Conservation (phyloP, 208 protist species). For the Angomonas ambiguus region DNA sequence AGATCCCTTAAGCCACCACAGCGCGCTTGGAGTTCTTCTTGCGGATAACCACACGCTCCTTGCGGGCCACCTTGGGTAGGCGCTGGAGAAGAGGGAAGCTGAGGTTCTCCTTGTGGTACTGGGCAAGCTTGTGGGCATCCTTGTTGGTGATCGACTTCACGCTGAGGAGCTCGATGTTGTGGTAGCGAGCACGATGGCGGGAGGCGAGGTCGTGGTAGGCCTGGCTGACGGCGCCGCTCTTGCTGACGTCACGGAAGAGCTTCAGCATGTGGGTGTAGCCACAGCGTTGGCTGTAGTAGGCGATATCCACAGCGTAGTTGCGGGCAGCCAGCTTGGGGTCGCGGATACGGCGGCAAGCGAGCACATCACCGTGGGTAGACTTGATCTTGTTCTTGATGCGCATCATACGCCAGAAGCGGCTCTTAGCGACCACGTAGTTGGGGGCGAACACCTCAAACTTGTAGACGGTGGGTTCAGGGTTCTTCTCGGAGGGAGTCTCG, state of each 20-base stretch:
- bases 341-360: conserved; percentile 91
- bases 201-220: conserved; percentile 97
- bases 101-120: conserved; percentile 91
- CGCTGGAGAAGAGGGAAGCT: conserved; percentile 96
- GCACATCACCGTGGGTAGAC: conserved; percentile 96
- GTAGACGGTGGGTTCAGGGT: conserved; percentile 95
- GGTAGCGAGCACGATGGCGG: conserved; percentile 93
- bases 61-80: conserved; percentile 67
- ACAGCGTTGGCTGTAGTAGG: conserved; percentile 97
- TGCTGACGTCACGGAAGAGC: conserved; percentile 97
- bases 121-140: conserved; percentile 74
- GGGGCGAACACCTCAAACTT: conserved; percentile 98
- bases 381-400: conserved; percentile 98
- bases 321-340: conserved; percentile 96
- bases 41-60: conserved; percentile 78
- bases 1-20: conserved; percentile 57
- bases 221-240: conserved; percentile 94
- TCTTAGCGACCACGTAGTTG: conserved; percentile 98
- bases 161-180: conserved; percentile 96
- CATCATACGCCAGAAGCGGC: conserved; percentile 99
- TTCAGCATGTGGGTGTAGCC: conserved; percentile 88
- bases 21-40: conserved; percentile 84
- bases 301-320: conserved; percentile 99
- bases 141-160: conserved; percentile 88
- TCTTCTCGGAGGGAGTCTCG: conserved; percentile 89